Evolutionary conservation across 306 rosid genomes (phyloP).

Genomic region (Quercus agrifolia): DNA sequence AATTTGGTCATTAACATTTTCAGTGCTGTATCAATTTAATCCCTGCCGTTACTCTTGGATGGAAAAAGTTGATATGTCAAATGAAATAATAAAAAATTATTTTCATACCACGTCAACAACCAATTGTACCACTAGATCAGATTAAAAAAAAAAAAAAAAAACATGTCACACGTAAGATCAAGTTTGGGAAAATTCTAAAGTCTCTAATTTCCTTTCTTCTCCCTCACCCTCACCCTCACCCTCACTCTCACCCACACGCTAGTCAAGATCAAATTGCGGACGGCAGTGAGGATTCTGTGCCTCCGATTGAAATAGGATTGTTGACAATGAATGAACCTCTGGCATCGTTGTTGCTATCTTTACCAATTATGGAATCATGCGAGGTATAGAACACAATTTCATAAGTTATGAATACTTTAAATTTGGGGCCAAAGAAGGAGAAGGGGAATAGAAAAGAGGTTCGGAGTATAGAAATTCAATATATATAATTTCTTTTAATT

Average conservation of each 20-base stretch:
- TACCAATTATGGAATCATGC: conserved; percentile 58
- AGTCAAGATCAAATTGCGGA: too few species aligned
- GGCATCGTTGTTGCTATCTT: conserved; percentile 68
- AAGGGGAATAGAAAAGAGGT: not conserved
- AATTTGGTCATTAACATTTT: too few species aligned
- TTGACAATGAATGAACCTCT: conserved; percentile 67
- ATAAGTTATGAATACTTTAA: conserved; percentile 13
- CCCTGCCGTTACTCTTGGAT: rapidly evolving
- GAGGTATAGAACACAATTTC: conserved; percentile 36
- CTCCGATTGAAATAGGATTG: conserved; percentile 58
- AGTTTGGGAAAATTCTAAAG: too few species aligned
- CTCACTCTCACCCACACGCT: too few species aligned
- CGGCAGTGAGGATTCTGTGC: not conserved
- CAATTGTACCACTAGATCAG: too few species aligned
- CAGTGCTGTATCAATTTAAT: rapidly evolving
- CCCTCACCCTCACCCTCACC: too few species aligned
- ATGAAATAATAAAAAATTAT: too few species aligned
- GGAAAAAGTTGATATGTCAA: too few species aligned
- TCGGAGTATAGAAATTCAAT: not conserved
- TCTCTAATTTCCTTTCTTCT: too few species aligned
- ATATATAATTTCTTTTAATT: not conserved
- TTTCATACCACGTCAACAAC: too few species aligned
- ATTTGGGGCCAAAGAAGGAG: conserved; percentile 17
- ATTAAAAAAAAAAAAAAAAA: too few species aligned
- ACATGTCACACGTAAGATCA: too few species aligned